Evolutionary conservation across 2,329 filamentous ascomycete genomes (phyloP), one percentile per base, ranked within the genome.

Genomic region (Verticillium isaacii): DNA sequence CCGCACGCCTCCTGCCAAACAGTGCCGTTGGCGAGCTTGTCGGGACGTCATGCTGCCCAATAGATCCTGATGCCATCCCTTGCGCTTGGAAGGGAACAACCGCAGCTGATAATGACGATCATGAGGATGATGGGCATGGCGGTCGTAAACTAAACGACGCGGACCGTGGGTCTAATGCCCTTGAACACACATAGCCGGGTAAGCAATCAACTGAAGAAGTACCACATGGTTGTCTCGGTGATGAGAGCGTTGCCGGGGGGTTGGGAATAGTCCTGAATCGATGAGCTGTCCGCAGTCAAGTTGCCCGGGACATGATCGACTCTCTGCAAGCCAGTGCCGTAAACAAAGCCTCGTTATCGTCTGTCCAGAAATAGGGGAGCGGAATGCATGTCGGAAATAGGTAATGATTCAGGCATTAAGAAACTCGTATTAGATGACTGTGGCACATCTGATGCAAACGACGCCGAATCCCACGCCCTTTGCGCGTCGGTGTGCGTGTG

Each of bases 131-230:
- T 79, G 0, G 83, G 83, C 7, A 85, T 66, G 0, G 80, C 83
- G 81, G 85, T 85, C 1, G 82, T 85, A 67, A 83, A 75, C 66
- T 85, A 1, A 85, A 85, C 80, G 7, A 82, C 83, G 4, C 82
- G 78, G 1, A 82, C 83, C 0, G 81, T 84, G 45, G 83, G 69
- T 0, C 81, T 80, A 15, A 86, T 81, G 14, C 84, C 80, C 60
- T 81, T 81, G 68, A 84, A 84, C 65, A 85, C 83, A 62, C 81
- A 84, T 23, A 85, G 66, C 82, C 83, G 84, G 36, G 85, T 78
- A 5, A 84, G 60, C 66, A 85, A 81, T 82, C 82, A 84, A 61
- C 82, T 79, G 64, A 86, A 85, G 19, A 78, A 73, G 29, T 73
- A 78, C 83, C 83, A 85, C 1, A 79, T 80, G 0, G 82, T 80